These are phyloP conservation scores for Aspergillus diversus DNA, from an alignment of 495 filamentous ascomycete genomes.

Conservation along the genomic window DNA sequence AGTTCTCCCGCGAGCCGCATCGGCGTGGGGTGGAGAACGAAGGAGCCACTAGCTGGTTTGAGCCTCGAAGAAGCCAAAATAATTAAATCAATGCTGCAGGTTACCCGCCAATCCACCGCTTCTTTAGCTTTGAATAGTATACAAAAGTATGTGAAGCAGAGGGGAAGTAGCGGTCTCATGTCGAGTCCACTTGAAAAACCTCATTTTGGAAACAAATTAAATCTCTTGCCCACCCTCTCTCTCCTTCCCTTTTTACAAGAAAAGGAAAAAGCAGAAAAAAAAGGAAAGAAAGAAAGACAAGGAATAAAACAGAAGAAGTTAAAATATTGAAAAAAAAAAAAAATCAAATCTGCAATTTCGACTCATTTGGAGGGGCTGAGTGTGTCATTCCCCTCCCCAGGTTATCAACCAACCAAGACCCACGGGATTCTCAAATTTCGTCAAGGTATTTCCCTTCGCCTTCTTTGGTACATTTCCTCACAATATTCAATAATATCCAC, in stretches of 20 bases:
- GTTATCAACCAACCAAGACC: no score
- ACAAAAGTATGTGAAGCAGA: neutral
- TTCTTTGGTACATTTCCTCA: no score
- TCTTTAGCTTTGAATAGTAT: slow-evolving; percentile 1
- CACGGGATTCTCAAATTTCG: no score
- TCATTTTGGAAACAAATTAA: neutral
- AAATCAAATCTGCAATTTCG: neutral
- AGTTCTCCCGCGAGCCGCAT: slow-evolving; percentile 3
- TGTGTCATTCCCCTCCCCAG: no score
- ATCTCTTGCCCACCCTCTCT: neutral
- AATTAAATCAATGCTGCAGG: neutral
- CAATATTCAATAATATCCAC: no score
- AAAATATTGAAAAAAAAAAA: neutral
- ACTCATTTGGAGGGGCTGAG: no score
- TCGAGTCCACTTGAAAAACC: neutral
- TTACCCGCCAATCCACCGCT: slow-evolving; percentile 6
- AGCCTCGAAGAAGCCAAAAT: neutral
- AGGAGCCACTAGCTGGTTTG: neutral
- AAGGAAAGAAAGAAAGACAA: neutral
- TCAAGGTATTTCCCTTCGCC: no score
- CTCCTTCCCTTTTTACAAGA: neutral
- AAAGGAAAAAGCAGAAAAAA: neutral
- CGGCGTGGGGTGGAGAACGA: neutral
- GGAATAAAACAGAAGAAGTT: neutral
- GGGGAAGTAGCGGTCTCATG: slow-evolving; percentile 4